Evolutionary conservation across 768 basidiomycete species (phyloP).

Genomic region (Leccinum boreale): DNA sequence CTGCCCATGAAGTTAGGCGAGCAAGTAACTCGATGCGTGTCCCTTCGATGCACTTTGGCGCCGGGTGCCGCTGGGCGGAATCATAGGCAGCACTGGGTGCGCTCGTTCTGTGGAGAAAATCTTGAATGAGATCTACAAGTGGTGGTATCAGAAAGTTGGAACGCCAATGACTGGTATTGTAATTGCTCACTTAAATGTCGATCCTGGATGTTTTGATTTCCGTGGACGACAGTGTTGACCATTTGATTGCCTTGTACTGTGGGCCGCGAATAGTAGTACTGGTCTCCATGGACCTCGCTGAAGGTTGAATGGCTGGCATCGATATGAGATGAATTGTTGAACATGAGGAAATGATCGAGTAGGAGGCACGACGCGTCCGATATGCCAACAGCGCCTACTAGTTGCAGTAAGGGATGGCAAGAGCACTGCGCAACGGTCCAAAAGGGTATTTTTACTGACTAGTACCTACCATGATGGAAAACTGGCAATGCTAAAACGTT

Average conservation of each 20-base stretch:
- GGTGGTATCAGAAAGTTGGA: background rate
- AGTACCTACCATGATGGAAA: too few relatives aligned
- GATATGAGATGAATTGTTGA: background rate
- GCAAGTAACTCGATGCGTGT: constrained; percentile 19
- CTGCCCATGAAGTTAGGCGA: constrained; percentile 14
- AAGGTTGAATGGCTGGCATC: constrained; percentile 14
- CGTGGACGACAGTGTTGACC: constrained; percentile 15
- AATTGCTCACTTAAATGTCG: constrained; percentile 2
- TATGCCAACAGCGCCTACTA: too few relatives aligned
- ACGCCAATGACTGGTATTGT: too few relatives aligned
- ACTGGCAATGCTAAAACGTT: too few relatives aligned
- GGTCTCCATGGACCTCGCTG: constrained; percentile 15
- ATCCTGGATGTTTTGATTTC: constrained; percentile 18
- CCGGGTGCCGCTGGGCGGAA: constrained; percentile 8
- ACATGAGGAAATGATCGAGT: background rate
- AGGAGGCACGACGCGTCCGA: too few relatives aligned
- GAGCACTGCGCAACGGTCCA: too few relatives aligned
- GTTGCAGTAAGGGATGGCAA: too few relatives aligned
- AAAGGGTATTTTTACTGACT: too few relatives aligned
- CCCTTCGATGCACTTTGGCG: constrained; percentile 22
- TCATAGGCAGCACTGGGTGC: constrained; percentile 20
- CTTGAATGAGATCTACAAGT: constrained; percentile 7
- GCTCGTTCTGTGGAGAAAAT: constrained; percentile 12
- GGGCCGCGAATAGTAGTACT: constrained; percentile 6
- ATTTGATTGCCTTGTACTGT: constrained; percentile 6